Base-by-base conservation (phyloP, 768 basidiomycete species). In the Leccinum arenicola region DNA sequence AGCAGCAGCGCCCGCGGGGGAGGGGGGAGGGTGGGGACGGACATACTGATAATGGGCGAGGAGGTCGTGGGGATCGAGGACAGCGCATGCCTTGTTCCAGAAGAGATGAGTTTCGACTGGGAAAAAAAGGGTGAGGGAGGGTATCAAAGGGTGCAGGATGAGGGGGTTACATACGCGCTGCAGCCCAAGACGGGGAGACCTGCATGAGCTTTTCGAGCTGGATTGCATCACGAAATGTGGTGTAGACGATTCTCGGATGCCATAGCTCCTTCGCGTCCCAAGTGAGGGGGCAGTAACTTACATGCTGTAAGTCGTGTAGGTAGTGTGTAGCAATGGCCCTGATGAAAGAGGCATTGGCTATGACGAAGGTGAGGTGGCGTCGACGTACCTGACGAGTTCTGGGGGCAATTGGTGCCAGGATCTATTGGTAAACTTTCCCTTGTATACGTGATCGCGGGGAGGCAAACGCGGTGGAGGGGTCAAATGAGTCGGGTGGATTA, bases 31-130 rank as follows among this genome's bases (percentile, higher is more conserved):
- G 67, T 67, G 77, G 1, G 79, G 78, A 49, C 77, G 78, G 40
- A 83, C 58, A 64, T 82, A 68, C 51, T 80, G 76, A 63, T 82
- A 77, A 21, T 81, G 78, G 4, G 76, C 78, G 21, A 85, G 78
- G 45, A 72, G 63, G 66, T 88, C 87, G 47, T 78, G 73, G 6
- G 87, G 87, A 74, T 91, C 88, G 61, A 90, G 74, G 31, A 83
- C 69, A 3, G 79, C 68, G 57, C 83, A 78, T 1, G 85, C 87
- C 59, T 87, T 84, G 60, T 78, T 78, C 88, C 88, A 91, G 68
- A 88, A 89, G 17, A 79, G 71, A 74, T 90, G 88, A 8, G 78
- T 76, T 76, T 88, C 84, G 57, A 91, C 88, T 90, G 43, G n/a
- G 21, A 2, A 27, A 1, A 14, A 8, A 5, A 64, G 58, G 21